Conservation (phyloP, 1,284 basidiomycete species). For the Cutaneotrichosporon arboriforme region DNA sequence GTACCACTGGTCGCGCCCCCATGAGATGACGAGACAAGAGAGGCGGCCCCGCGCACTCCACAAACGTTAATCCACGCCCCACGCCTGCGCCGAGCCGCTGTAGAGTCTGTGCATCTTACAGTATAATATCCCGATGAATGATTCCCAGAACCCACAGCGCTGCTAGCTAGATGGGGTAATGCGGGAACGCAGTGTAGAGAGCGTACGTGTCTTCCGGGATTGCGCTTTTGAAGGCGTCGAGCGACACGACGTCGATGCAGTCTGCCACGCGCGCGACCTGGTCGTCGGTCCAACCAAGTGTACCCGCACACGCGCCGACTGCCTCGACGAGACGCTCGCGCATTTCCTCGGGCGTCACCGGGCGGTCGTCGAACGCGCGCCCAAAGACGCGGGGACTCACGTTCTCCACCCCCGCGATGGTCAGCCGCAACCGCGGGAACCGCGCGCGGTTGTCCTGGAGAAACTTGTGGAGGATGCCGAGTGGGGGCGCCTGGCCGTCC, state of each 20-base stretch:
- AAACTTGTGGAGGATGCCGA: not conserved
- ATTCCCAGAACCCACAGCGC: not conserved
- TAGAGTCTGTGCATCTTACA: too few relatives aligned
- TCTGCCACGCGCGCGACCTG: not conserved
- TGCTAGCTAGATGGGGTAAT: not conserved
- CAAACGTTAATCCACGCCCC: too few relatives aligned
- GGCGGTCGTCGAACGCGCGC: not conserved
- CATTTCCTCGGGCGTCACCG: not conserved
- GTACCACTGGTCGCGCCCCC: too few relatives aligned
- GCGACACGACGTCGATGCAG: not conserved
- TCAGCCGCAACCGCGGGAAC: not conserved
- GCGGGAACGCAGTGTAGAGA: not conserved
- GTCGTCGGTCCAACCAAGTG: not conserved
- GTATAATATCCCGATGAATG: not conserved
- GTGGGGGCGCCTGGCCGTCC: not conserved
- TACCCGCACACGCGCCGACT: not conserved
- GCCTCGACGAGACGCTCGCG: not conserved
- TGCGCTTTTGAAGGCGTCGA: not conserved
- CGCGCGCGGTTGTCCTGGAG: constrained; percentile 1
- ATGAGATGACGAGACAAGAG: too few relatives aligned
- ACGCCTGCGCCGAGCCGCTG: too few relatives aligned
- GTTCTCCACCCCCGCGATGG: not conserved
- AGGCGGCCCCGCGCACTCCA: too few relatives aligned
- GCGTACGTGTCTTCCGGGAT: not conserved
- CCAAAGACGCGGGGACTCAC: not conserved